Evolutionary conservation across 1,284 basidiomycete species (phyloP).

Genomic region (Pterulicium gracile): DNA sequence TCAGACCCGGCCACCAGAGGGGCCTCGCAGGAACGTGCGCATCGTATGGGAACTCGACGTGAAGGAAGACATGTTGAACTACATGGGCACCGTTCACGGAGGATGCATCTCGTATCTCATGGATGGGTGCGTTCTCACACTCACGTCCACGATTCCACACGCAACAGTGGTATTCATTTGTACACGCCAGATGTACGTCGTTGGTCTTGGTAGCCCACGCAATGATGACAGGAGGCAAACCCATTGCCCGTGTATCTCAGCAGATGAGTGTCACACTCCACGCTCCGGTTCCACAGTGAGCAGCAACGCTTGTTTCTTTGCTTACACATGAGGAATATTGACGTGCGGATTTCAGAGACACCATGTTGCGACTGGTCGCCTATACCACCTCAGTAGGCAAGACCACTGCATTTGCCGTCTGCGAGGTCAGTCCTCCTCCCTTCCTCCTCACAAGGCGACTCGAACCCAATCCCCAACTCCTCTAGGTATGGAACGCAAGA

Average conservation of each 20-base stretch:
- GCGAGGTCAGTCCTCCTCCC: not conserved
- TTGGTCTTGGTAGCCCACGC: not conserved
- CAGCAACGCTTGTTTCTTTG: not conserved
- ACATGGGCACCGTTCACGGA: not conserved
- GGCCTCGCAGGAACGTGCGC: not conserved
- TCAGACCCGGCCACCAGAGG: not conserved
- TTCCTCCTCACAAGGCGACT: not conserved
- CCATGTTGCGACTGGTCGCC: not conserved
- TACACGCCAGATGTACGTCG: not conserved
- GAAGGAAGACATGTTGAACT: not conserved
- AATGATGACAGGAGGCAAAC: not conserved
- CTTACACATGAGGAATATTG: not conserved
- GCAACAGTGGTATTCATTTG: not conserved
- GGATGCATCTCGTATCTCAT: not conserved
- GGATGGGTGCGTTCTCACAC: not conserved
- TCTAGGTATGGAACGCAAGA: not conserved
- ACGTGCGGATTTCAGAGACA: too few species aligned
- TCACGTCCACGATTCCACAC: not conserved
- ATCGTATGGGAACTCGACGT: constrained; percentile 1
- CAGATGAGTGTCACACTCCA: constrained; percentile 1
- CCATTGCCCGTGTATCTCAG: not conserved
- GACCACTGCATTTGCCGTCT: not conserved
- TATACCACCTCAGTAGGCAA: not conserved
- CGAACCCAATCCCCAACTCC: not conserved
- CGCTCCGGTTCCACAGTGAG: not conserved